These are phyloP conservation scores for Byssoonygena ceratinophila DNA, from an alignment of 2,329 filamentous ascomycete genomes.

Conservation along the genomic window DNA sequence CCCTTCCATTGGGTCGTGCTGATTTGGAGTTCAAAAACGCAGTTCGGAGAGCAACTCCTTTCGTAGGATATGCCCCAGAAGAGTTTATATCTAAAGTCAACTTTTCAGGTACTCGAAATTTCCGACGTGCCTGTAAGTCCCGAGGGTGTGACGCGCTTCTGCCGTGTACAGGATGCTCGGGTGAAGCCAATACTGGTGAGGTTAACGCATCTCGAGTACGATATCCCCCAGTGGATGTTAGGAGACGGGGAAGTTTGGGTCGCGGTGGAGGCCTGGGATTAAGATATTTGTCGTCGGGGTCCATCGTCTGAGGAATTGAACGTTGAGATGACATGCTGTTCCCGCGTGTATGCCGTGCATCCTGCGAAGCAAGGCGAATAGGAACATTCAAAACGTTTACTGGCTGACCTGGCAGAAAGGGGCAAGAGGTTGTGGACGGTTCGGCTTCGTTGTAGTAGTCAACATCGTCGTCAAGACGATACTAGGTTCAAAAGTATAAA, in stretches of 20 bases:
- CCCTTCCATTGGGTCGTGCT: conserved; percentile 19
- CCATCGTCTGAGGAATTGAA: conserved; percentile 60
- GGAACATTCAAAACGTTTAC: conserved; percentile 80
- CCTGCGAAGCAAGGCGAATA: conserved; percentile 46
- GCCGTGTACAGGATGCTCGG: conserved; percentile 22
- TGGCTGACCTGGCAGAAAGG: conserved; percentile 74
- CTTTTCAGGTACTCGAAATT: conserved; percentile 21
- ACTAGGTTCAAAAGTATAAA: conserved; percentile 42
- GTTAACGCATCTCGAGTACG: conserved; percentile 8
- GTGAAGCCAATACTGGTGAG: conserved; percentile 22
- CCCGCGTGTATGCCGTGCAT: conserved; percentile 47
- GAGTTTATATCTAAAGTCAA: conserved; percentile 21
- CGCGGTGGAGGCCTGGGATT: conserved; percentile 52
- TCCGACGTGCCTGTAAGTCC: conserved; percentile 20
- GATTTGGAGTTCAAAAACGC: conserved; percentile 30
- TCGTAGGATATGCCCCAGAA: conserved; percentile 30
- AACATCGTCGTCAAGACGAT: conserved; percentile 66
- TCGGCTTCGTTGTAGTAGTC: conserved; percentile 65
- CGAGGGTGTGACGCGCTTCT: conserved; percentile 29
- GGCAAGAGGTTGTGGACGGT: conserved; percentile 67
- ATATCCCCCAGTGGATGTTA: conserved; percentile 16
- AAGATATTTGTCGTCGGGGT: conserved; percentile 64
- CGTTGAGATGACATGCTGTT: conserved; percentile 48
- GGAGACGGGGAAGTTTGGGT: conserved; percentile 37
- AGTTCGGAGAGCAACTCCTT: conserved; percentile 29